Percentiles rank a stretch among this genome's conserved stretches.
These are phyloP conservation scores for Nemania abortiva DNA, from an alignment of 2,329 filamentous ascomycete genomes.

Conservation along the genomic window DNA sequence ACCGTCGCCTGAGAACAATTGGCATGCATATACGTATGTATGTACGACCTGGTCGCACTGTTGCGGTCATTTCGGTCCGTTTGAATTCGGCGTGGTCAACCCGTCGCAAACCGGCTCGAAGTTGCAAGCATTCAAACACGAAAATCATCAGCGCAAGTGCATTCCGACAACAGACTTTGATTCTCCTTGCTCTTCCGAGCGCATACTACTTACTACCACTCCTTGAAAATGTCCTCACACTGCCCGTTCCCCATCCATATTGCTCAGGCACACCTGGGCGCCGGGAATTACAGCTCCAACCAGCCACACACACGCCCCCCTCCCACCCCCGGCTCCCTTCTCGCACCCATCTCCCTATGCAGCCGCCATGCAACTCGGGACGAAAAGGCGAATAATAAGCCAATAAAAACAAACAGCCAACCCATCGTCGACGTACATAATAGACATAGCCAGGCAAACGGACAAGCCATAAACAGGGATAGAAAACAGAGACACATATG, in stretches of 20 bases:
- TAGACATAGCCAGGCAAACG: slow-evolving; percentile 27
- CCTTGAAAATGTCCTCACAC: neutral
- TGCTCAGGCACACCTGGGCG: slow-evolving; percentile 4
- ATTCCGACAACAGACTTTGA: slow-evolving; percentile 18
- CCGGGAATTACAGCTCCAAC: slow-evolving; percentile 24
- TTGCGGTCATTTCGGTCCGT: neutral
- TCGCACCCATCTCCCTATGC: slow-evolving; percentile 30
- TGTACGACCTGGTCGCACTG: neutral
- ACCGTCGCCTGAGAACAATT: slow-evolving; percentile 4
- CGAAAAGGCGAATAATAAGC: slow-evolving; percentile 21
- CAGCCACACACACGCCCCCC: neutral
- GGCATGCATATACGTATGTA: slow-evolving; percentile 18
- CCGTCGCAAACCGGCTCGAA: neutral
- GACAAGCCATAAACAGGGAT: slow-evolving; percentile 20
- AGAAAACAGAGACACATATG: slow-evolving; percentile 3
- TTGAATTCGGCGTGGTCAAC: neutral
- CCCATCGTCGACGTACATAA: slow-evolving; percentile 30
- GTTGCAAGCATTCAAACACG: neutral
- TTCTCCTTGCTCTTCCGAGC: slow-evolving; percentile 21
- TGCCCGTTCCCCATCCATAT: neutral
- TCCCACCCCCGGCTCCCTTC: slow-evolving; percentile 9
- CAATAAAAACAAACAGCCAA: slow-evolving; percentile 35
- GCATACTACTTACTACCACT: slow-evolving; percentile 23
- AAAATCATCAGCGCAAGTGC: neutral
- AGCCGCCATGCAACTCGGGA: slow-evolving; percentile 39